Evolutionary conservation across 2,329 filamentous ascomycete species (phyloP), one percentile per base, ranked within the genome.

Genomic region (Talaromyces sp.): DNA sequence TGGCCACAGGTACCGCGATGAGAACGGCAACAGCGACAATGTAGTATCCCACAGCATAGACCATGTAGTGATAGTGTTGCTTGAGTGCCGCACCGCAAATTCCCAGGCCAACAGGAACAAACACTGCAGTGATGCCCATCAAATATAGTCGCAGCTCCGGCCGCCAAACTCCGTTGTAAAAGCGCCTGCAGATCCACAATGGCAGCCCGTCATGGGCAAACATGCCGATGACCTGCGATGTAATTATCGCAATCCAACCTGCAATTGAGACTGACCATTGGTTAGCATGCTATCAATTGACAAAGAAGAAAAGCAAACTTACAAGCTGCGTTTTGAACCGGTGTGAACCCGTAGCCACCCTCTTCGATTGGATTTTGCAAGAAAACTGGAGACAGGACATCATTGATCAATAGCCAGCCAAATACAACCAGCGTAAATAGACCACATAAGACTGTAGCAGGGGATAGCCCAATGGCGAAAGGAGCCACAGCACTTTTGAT

Each of bases 61-160:
- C 48, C 58, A 60, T 60, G 43, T 46, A 56, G 54, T 60, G 58
- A 26, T 56, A 53, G 56, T 60, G 58, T n/a, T 56, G 56, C 27
- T 60, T 41, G 12, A 60, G 53, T 41, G 52, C 58, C 12, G 53
- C 58, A 14, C 58, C 58, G 21, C 54, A 60, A 29, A 60, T 7
- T 8, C 58, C 58, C 12, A 60, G 53, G 26, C 58, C 58, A 7
- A 60, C 56, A 24, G 58, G 19, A 60, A 31, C 41, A 60, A 17
- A 41, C 3, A 35, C 32, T 35, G 32, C 32, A 60, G 50, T n/a
- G 53, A 60, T 43, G 58, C 41, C 17, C 51, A 41, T 21, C 50
- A 56, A 5, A 53, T 60, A 31, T 60, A 56, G 9, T 41, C 53
- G 14, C 78, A 70, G 11, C 76, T 78, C 76, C 8, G 75, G 71